phyloP scores from a whole-genome alignment of 2,329 filamentous ascomycete species.

The Apiospora koreana region DNA sequence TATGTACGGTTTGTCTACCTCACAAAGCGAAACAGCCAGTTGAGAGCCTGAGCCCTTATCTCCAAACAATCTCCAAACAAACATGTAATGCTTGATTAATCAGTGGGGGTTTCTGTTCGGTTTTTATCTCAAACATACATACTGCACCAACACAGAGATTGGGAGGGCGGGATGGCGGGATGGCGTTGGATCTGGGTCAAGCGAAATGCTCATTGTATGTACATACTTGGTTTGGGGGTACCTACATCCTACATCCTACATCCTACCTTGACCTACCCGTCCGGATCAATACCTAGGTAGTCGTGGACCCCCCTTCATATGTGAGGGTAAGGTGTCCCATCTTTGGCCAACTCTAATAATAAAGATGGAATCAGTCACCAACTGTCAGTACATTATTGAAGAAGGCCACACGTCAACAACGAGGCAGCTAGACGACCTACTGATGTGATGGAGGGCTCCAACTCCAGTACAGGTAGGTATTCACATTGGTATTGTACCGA shows the following conservation, averaged over 20 bases:
- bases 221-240: not conserved
- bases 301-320: not conserved
- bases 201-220: not conserved
- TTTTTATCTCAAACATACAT: not conserved
- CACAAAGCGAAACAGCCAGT: not conserved
- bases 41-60: not conserved
- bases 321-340: not conserved
- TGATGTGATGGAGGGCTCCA: not conserved
- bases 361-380: not conserved
- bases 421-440: not conserved
- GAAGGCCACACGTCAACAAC: not conserved
- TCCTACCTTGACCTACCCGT: not conserved
- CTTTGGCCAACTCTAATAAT: not conserved
- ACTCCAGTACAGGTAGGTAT: not conserved
- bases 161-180: not conserved
- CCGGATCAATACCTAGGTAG: not conserved
- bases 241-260: not conserved
- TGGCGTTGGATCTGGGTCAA: not conserved
- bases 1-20: not conserved
- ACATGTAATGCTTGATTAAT: not conserved
- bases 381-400: not conserved
- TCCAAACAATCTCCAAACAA: not conserved
- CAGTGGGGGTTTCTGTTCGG: not conserved
- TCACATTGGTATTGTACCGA: not conserved
- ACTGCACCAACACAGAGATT: not conserved